phyloP scores from a whole-genome alignment of 2,329 filamentous ascomycete species.

The Fonsecaea nubica region DNA sequence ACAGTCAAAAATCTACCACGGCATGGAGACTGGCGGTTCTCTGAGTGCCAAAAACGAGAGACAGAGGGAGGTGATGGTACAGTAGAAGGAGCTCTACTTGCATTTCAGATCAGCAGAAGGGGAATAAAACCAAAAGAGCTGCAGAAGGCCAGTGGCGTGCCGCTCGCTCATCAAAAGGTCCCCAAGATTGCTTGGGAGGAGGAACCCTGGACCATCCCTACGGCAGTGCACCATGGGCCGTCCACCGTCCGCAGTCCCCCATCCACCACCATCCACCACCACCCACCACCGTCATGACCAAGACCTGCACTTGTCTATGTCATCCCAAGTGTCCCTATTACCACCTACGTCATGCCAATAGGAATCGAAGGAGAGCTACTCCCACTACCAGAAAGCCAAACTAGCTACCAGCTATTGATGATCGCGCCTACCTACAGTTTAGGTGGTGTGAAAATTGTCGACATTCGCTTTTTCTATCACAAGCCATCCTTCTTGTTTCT shows the following conservation, averaged over 20 bases:
- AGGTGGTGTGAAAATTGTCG: not conserved
- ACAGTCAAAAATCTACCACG: slow-evolving; percentile 14
- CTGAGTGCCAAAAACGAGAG: not conserved
- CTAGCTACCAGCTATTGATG: not conserved
- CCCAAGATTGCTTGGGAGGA: slow-evolving; percentile 13
- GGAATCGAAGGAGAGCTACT: slow-evolving; percentile 1
- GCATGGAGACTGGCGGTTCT: slow-evolving; percentile 9
- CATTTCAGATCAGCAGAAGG: slow-evolving; percentile 6
- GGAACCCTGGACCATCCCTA: not conserved
- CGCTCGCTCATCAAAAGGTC: slow-evolving; percentile 23
- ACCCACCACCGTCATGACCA: slow-evolving; percentile 24
- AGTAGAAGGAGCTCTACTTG: slow-evolving; percentile 7
- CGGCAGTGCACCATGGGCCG: not conserved
- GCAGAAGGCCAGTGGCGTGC: slow-evolving; percentile 22
- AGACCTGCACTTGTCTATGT: slow-evolving; percentile 34
- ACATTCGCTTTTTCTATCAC: not conserved
- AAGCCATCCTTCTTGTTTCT: slow-evolving; percentile 1
- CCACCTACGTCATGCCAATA: slow-evolving; percentile 34
- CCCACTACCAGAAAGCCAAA: not conserved
- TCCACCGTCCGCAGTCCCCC: not conserved
- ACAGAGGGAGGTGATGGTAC: not conserved
- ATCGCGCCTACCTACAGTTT: slow-evolving; percentile 5
- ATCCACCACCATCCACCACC: not conserved
- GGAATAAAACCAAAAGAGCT: slow-evolving; percentile 18
- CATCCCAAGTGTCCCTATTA: slow-evolving; percentile 21